Base-by-base conservation (phyloP, 1,139 yeast genomes). In the Saccharomyces hybrid region DNA sequence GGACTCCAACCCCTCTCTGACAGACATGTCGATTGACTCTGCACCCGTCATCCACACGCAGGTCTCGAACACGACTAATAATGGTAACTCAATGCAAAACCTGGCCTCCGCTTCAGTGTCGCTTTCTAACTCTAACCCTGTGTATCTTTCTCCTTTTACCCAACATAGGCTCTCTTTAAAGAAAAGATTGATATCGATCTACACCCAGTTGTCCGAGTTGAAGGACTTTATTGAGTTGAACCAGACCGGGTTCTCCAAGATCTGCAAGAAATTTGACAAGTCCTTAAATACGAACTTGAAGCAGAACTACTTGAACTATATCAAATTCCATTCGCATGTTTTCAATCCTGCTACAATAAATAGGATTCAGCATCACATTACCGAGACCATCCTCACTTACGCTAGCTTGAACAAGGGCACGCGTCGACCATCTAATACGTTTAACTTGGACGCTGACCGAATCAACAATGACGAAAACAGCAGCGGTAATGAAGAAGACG, bases 251-350 rank as follows among this genome's bases (percentile, higher is more conserved):
- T 88, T 91, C 72, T 80, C 87, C 49, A 91, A 91, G 71, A 91
- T 90, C 51, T 77, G 90, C 62, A 91, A 91, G 69, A 91, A 91
- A 73, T 91, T 88, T 69, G 97, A 91, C 71, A 91, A 91, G 68
- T 84, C 88, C 19, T 75, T 90, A 62, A 79, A 80, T 58, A 81
- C 87, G 48, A 70, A 79, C 42, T 73, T 88, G 55, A 83, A 83
- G 62, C 71, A 73, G 25, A 77, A 75, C 38, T 84, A 82, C 61
- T 69, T 81, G 59, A 67, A 72, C 31, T 65, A 71, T 50, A 58
- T 82, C 65, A 66, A 72, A 62, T 55, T 63, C 11, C 65, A 65
- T 14, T 72, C 81, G 51, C 77, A 81, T 31, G 69, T 80, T 9
- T 84, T 84, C 62, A 66, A 72, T 19, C 67, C 71, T 0, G 63